Evolutionary conservation across 2,329 filamentous ascomycete genomes (phyloP).

Genomic region (Shiraia sp.): DNA sequence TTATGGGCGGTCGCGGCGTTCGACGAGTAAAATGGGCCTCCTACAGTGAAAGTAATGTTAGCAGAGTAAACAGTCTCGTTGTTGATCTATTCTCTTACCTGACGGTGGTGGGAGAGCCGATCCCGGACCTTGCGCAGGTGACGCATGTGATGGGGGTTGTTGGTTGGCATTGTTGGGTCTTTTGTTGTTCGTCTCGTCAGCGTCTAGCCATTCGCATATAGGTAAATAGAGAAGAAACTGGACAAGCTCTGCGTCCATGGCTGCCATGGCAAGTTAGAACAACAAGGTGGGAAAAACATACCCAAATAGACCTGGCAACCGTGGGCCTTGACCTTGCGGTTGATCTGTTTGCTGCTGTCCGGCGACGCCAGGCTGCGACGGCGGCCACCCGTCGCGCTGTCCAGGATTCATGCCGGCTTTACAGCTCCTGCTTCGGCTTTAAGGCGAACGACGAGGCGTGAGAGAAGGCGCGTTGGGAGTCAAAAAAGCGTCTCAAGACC

Average conservation of each 20-base stretch:
- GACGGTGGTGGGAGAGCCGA: slow-evolving; percentile 46
- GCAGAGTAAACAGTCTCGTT: slow-evolving; percentile 9
- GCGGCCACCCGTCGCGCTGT: slow-evolving; percentile 47
- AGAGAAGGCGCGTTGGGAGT: slow-evolving; percentile 20
- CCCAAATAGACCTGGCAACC: slow-evolving; percentile 43
- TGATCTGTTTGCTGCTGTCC: slow-evolving; percentile 47
- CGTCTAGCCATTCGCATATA: slow-evolving; percentile 12
- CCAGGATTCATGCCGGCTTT: slow-evolving; percentile 47
- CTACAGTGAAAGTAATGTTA: slow-evolving; percentile 21
- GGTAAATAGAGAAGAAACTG: slow-evolving; percentile 12
- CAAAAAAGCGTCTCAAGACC: slow-evolving; percentile 8
- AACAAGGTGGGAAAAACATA: slow-evolving; percentile 21
- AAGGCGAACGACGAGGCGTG: slow-evolving; percentile 19
- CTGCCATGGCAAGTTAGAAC: slow-evolving; percentile 5
- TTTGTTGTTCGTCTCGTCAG: slow-evolving; percentile 21
- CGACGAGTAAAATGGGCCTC: slow-evolving; percentile 47
- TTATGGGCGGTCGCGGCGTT: slow-evolving; percentile 40
- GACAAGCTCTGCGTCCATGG: slow-evolving; percentile 20
- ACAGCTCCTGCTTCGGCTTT: slow-evolving; percentile 32
- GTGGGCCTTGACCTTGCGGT: slow-evolving; percentile 36
- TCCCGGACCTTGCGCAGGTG: slow-evolving; percentile 40
- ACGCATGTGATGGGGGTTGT: slow-evolving; percentile 40
- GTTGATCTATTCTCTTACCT: slow-evolving; percentile 33
- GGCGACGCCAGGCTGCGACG: slow-evolving; percentile 51
- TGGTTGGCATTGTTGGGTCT: slow-evolving; percentile 38